Base-by-base conservation (phyloP, 176 grass and related monocot genomes). In the Oryza brachyantha region DNA sequence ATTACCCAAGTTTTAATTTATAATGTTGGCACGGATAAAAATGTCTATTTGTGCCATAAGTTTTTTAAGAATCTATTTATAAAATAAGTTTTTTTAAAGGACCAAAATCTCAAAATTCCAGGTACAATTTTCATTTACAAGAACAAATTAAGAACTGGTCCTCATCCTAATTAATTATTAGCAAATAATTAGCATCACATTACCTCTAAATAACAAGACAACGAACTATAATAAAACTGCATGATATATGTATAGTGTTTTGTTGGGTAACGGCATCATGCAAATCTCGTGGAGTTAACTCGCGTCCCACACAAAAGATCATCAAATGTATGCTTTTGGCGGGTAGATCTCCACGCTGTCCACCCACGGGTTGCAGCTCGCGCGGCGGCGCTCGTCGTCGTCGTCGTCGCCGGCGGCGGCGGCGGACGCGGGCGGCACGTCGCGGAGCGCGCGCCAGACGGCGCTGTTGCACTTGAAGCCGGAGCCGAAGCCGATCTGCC, bases 381-480 rank as follows among this genome's bases (percentile, higher is more conserved):
- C 21, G 64, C 29, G 59, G 35, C 36, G 37, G 59, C 52, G 52
- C 21, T 28, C 27, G 37, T 17, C 10, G 32, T 19, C 28, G 39
- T 21, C 13, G 32, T 31, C 80, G 69, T 5, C 36, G 72, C 7
- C 25, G 68, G 52, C 37, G 72, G 10, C 25, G 68, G 52, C 37
- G 63, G 58, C 37, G 61, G 27, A 70, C 41, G 79, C 34, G 34
- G 87, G 46, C 66, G 87, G 81, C 46, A 93, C 84, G 78, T 90
- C 87, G 31, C 75, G 61, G 29, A 90, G 83, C 8, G 91, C 91
- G 8, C 28, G 66, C 88, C 88, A 91, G 39, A 91, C 88, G 2
- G 84, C 88, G 54, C 88, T 91, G 80, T 87, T 91, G 75, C 88
- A 91, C 73, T 91, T 91, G 80, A 91, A 91, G 22, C 88, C 88